Evolutionary conservation across 441 rosid genomes (phyloP).

Genomic region (Hura crepitans): DNA sequence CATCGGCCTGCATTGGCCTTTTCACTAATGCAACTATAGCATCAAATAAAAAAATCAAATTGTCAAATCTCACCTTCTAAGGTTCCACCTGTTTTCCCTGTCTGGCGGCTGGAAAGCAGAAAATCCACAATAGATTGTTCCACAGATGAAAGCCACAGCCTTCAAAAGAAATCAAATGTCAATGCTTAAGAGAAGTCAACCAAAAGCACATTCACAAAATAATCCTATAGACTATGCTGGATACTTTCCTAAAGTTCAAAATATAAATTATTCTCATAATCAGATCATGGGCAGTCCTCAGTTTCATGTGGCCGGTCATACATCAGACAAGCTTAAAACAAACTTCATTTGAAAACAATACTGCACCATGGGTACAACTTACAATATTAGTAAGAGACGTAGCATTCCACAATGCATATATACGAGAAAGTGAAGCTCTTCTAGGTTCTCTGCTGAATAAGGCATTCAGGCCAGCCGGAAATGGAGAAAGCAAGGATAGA

Average conservation of each 20-base stretch:
- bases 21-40: background rate
- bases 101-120: slow-evolving; percentile 42
- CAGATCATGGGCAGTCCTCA: background rate
- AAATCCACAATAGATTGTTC: slow-evolving; percentile 51
- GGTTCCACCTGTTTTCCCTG: slow-evolving; percentile 47
- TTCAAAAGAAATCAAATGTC: slow-evolving; percentile 34
- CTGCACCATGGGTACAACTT: slow-evolving; percentile 33
- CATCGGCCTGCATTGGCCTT: background rate
- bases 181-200: slow-evolving; percentile 5
- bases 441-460: slow-evolving; percentile 90
- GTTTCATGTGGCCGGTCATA: background rate
- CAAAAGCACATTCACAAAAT: slow-evolving; percentile 12
- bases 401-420: slow-evolving; percentile 82
- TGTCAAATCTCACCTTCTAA: slow-evolving; percentile 48
- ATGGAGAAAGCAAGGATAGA: slow-evolving; percentile 83
- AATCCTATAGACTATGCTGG: background rate
- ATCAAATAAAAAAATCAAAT: background rate
- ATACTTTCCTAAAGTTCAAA: background rate
- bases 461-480: slow-evolving; percentile 96
- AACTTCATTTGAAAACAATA: slow-evolving; percentile 6
- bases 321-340: background rate
- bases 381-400: slow-evolving; percentile 85
- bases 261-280: background rate
- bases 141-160: slow-evolving; percentile 84
- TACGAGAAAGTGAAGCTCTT: slow-evolving; percentile 87